phyloP scores from a whole-genome alignment of 805 yeast species.

The Metschnikowia orientalis region DNA sequence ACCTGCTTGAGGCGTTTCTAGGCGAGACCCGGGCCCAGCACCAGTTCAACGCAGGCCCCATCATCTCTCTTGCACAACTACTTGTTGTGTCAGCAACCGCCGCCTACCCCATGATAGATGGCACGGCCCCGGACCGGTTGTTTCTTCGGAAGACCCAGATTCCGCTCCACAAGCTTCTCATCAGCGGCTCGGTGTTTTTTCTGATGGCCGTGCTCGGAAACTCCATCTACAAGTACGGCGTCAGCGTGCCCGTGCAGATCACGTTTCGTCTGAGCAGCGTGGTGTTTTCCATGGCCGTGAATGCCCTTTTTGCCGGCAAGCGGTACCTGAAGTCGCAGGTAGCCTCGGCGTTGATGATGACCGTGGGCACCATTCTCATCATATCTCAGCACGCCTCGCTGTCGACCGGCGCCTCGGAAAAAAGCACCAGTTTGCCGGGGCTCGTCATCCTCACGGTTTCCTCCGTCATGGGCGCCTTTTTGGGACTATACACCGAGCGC shows the following conservation, averaged over 20 bases:
- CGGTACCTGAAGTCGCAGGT: constrained; percentile 45
- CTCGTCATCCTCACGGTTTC: constrained; percentile 38
- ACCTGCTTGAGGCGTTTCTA: constrained; percentile 54
- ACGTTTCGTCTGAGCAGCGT: constrained; percentile 63
- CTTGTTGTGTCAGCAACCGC: constrained; percentile 46
- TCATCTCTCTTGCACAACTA: constrained; percentile 59
- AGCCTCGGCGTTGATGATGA: constrained; percentile 46
- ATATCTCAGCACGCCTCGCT: constrained; percentile 15
- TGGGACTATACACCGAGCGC: constrained; percentile 55
- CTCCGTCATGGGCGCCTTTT: constrained; percentile 49
- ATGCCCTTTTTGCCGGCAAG: constrained; percentile 43
- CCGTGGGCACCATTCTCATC: constrained; percentile 50
- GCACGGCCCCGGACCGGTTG: constrained; percentile 19
- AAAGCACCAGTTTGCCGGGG: constrained; percentile 12
- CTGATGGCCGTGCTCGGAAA: constrained; percentile 52
- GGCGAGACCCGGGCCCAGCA: not conserved
- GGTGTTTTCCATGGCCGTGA: constrained; percentile 55
- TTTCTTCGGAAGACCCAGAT: constrained; percentile 31
- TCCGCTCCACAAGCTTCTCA: constrained; percentile 41
- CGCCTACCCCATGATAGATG: constrained; percentile 32
- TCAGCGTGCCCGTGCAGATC: constrained; percentile 65
- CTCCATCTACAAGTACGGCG: constrained; percentile 49
- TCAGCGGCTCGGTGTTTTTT: constrained; percentile 49
- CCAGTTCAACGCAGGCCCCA: constrained; percentile 30
- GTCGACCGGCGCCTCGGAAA: not conserved